A percentile compares a stretch with the other conserved stretches of the same genome.
These are phyloP conservation scores for Yamadazyma endophytica DNA, from an alignment of 805 yeast genomes.

Conservation along the genomic window DNA sequence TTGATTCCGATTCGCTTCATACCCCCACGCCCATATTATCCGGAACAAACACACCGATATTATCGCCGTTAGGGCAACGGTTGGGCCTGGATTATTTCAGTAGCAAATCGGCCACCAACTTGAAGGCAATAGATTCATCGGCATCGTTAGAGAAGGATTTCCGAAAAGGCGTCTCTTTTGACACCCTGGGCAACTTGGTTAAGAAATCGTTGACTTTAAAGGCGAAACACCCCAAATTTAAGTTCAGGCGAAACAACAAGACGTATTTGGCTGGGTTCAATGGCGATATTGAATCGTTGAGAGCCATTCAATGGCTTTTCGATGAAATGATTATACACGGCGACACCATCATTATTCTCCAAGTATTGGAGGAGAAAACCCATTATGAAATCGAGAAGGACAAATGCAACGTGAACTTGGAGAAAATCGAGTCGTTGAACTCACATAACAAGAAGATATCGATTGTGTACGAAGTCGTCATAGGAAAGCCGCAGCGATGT, in stretches of 20 bases:
- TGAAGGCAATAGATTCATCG: slow-evolving; percentile 10
- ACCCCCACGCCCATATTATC: slow-evolving; percentile 17
- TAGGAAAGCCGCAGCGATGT: slow-evolving; percentile 38
- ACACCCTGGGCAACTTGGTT: slow-evolving; percentile 25
- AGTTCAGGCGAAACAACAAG: slow-evolving; percentile 41
- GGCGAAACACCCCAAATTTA: slow-evolving; percentile 39
- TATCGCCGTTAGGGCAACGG: slow-evolving; percentile 12
- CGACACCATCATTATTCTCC: slow-evolving; percentile 38
- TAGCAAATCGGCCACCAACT: slow-evolving; percentile 6
- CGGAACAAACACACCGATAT: slow-evolving; percentile 12
- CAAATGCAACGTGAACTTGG: slow-evolving; percentile 23
- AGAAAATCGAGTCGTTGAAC: slow-evolving; percentile 30
- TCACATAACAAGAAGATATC: slow-evolving; percentile 32
- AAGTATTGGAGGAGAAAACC: slow-evolving; percentile 36
- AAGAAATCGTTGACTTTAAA: slow-evolving; percentile 35
- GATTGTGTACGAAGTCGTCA: slow-evolving; percentile 36
- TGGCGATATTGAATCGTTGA: slow-evolving; percentile 31
- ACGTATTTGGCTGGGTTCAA: slow-evolving; percentile 38
- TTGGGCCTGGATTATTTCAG: slow-evolving; percentile 11
- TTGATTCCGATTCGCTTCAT: slow-evolving; percentile 29
- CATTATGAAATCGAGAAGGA: slow-evolving; percentile 23
- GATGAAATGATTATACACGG: slow-evolving; percentile 42
- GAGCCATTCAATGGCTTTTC: slow-evolving; percentile 42
- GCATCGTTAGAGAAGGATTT: slow-evolving; percentile 15
- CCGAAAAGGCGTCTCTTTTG: slow-evolving; percentile 40